Evolutionary conservation across 495 filamentous ascomycete genomes (phyloP).

Genomic region (Podospora comata): DNA sequence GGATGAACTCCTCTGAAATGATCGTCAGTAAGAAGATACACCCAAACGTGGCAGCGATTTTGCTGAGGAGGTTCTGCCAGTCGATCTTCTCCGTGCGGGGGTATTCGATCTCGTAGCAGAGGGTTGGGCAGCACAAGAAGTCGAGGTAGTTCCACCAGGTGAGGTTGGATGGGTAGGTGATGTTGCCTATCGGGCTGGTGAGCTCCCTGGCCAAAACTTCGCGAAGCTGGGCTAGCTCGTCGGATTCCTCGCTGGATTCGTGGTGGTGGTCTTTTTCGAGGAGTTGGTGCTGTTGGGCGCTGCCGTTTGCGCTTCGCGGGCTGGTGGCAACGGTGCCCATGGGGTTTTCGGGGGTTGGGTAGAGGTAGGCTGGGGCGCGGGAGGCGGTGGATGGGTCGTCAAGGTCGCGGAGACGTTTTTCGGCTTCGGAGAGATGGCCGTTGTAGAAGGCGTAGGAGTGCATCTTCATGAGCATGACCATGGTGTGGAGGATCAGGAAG

Average conservation of each 20-base stretch:
- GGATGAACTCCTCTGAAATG: slow-evolving; percentile 91
- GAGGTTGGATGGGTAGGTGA: slow-evolving; percentile 89
- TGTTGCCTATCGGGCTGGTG: slow-evolving; percentile 79
- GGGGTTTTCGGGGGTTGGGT: slow-evolving; percentile 63
- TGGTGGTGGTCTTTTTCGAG: slow-evolving; percentile 37
- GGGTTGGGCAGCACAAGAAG: slow-evolving; percentile 86
- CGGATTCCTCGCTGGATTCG: slow-evolving; percentile 43
- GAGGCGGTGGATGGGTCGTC: slow-evolving; percentile 72
- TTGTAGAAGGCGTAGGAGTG: slow-evolving; percentile 98
- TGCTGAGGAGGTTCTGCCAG: slow-evolving; percentile 81
- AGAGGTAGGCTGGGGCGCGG: slow-evolving; percentile 66
- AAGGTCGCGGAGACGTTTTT: slow-evolving; percentile 71
- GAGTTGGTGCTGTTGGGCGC: slow-evolving; percentile 30
- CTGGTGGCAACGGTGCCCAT: slow-evolving; percentile 38
- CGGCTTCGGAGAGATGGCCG: slow-evolving; percentile 85
- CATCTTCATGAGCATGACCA: slow-evolving; percentile 96
- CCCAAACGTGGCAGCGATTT: slow-evolving; percentile 87
- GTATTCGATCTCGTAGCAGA: slow-evolving; percentile 98
- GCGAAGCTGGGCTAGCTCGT: slow-evolving; percentile 63
- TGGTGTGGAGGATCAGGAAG: slow-evolving; percentile 85
- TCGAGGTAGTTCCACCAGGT: slow-evolving; percentile 78
- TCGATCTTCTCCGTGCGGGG: slow-evolving; percentile 69
- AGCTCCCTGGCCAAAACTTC: slow-evolving; percentile 88
- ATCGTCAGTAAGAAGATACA: slow-evolving; percentile 94
- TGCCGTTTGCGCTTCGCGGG: slow-evolving; percentile 38